Evolutionary conservation across 2,329 filamentous ascomycete genomes (phyloP), one percentile per base, ranked within the genome.

Genomic region (Zymoseptoria crescenta): DNA sequence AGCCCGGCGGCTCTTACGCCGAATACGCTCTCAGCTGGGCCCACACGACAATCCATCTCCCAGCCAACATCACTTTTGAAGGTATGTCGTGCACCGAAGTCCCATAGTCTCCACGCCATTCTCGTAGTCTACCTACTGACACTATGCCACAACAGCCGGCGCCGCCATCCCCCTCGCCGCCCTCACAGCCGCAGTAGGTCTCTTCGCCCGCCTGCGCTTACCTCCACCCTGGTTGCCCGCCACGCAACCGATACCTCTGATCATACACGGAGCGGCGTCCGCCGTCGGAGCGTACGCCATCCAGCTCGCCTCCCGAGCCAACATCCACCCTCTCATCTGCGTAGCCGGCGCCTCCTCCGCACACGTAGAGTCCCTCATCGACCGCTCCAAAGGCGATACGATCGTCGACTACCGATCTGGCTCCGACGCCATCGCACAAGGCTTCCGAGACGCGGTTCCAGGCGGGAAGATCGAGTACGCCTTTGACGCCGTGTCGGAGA

Each of bases 301-400:
- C 50, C 82, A 87, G 68, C 74, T 87, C 16, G 82, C 82, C 9
- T 67, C 64, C 4, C 73, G 58, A 2, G 71, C 66, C 59, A 81
- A 83, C 67, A 82, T 87, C 61, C 82, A 86, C 69, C 85, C 84
- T 0, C 72, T 87, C 50, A 83, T 87, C 62, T 79, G 77, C 60
- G 75, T 87, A 7, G 83, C 84, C 0, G 84, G 84, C 6, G 73
- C 75, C 2, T 80, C 80, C 5, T 70, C 70, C 8, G 65, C 76
- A 2, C 80, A 80, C 63, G 82, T 86, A 3, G 74, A 81, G 68
- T 70, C 66, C 0, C 71, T 85, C 30, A 77, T 86, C 57, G 79
- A 84, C 66, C 69, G 69, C 8, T 70, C 68, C 55, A 81, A 81
- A 66, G 83, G 83, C 48, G 84, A 87, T 65, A 72, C 74, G 0